Evolutionary conservation across 2,329 filamentous ascomycete species (phyloP), one percentile per base, ranked within the genome.

Genomic region (Phialocephala subalpina): DNA sequence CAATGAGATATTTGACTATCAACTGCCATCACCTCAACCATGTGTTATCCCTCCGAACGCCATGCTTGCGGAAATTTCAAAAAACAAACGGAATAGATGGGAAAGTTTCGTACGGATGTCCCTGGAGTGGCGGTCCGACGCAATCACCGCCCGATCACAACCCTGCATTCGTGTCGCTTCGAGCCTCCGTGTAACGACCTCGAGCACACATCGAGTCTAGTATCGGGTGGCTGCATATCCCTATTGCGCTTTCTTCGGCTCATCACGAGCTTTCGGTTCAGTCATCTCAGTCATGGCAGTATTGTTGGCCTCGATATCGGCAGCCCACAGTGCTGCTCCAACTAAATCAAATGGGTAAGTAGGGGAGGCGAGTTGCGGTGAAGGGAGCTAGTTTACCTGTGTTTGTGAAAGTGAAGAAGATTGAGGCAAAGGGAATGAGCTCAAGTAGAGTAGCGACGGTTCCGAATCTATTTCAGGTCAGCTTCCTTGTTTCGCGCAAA

Each of bases 241-340:
- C 59, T 69, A 74, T 58, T 69, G 64, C 35, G 55, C 61, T 47
- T 70, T 74, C 57, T 72, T 70, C 42, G 49, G 27, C n/a, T 47
- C 62, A n/a, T 67, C 66, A 65, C 58, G 60, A 25, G 65, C 58
- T 57, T 64, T 63, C 20, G 67, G 67, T 9, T 52, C 59, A 29
- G 66, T 60, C 64, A 73, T 65, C 60, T 73, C 69, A 20, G 72
- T 75, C 73, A 75, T 76, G 8, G 40, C 61, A 2, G 68, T 70
- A 55, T 73, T 72, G 60, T 73, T 74, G 29, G 64, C 65, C 62
- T 97, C 93, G 65, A 97, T 87, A 77, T 97, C 94, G 20, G 93
- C 92, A 47, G 95, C 94, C 94, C 94, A 97, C n/a, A 98, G 81
- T 8, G 95, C 95, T 62, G 94, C 95, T 8, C 94, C 95, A 65